Percentiles rank a stretch among this genome's conserved stretches.
Conservation (phyloP, 768 basidiomycete species). For the Coprinopsis marcescibilis region DNA sequence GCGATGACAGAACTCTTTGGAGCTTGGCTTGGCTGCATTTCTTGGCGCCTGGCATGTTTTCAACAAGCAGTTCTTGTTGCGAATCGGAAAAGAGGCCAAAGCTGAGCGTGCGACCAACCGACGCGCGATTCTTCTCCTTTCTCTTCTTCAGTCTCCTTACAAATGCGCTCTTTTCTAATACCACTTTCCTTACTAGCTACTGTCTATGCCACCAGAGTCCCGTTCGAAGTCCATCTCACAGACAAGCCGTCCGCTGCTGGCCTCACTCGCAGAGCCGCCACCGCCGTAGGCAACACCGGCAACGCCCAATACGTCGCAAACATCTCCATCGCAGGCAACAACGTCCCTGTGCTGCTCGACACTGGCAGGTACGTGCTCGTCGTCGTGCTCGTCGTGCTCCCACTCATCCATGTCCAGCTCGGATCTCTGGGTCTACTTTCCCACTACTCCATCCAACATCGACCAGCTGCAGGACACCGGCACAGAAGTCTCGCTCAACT, state of each 20-base stretch:
- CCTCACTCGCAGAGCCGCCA: slow-evolving; percentile 27
- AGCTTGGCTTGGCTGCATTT: too few relatives aligned
- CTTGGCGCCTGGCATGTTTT: too few relatives aligned
- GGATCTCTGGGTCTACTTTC: slow-evolving; percentile 66
- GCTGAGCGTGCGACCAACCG: too few relatives aligned
- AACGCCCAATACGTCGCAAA: slow-evolving; percentile 73
- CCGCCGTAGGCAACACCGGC: slow-evolving; percentile 56
- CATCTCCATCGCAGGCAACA: slow-evolving; percentile 57
- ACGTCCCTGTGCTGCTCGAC: slow-evolving; percentile 61
- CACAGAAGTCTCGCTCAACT: slow-evolving; percentile 47
- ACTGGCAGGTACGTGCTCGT: slow-evolving; percentile 58
- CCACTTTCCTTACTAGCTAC: slow-evolving; percentile 37
- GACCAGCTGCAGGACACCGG: slow-evolving; percentile 52
- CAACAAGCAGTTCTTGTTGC: too few relatives aligned
- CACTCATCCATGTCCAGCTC: slow-evolving; percentile 37
- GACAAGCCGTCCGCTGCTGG: slow-evolving; percentile 16
- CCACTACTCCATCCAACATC: slow-evolving; percentile 25
- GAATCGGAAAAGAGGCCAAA: too few relatives aligned
- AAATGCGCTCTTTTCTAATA: slow-evolving; percentile 21
- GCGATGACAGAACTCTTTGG: too few relatives aligned
- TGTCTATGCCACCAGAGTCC: slow-evolving; percentile 33
- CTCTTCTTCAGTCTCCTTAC: slow-evolving; percentile 17
- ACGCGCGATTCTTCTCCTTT: slow-evolving; percentile 6
- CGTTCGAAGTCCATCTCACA: slow-evolving; percentile 31
- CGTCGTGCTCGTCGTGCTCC: not conserved